Base-by-base conservation (phyloP, 371 early-diverging fungal species). In the Apophysomyces trapeziformis region DNA sequence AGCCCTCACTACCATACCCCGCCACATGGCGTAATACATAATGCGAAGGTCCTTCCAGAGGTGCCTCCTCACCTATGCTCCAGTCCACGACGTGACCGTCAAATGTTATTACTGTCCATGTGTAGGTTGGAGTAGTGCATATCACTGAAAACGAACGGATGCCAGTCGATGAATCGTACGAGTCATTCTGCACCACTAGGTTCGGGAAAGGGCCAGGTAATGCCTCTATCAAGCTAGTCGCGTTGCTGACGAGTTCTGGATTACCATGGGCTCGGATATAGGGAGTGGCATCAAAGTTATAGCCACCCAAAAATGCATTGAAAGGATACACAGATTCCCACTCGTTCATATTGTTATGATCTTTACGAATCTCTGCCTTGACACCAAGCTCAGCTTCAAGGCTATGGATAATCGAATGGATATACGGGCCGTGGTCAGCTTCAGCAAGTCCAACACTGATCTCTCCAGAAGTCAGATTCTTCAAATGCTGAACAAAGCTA, bases 251-350 rank as follows among this genome's bases (percentile, higher is more conserved):
- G n/a, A 39, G 38, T 38, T 58, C 16, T 54, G 79, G 71, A 18
- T 64, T 45, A 21, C 73, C 75, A 47, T 74, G 77, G n/a, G 62
- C 8, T 32, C 71, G 75, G 56, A 86, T 76, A 59, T 84, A 87
- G 7, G 84, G 79, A 0, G 79, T 75, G 13, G 87, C 72, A 62
- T 90, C 82, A 58, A 90, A 82, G 12, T 78, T 77, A 67, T 87
- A 87, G 12, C 85, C 84, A 39, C 87, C 89, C 64, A 92, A 67
- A 69, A 89, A 92, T 38, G 85, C 85, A 66, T 85, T 85, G 71
- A 90, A 89, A 2, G 92, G 92, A 69, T 86, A 89, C 14, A 92
- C 75, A 0, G 87, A 80, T 18, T 84, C 81, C 89, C 88, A 90
- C 18, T 89, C 87, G 32, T 78, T 80, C 39, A 79, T 82, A 38